Evolutionary conservation across 2,329 filamentous ascomycete species (phyloP).

Genomic region (Fusarium sp.): DNA sequence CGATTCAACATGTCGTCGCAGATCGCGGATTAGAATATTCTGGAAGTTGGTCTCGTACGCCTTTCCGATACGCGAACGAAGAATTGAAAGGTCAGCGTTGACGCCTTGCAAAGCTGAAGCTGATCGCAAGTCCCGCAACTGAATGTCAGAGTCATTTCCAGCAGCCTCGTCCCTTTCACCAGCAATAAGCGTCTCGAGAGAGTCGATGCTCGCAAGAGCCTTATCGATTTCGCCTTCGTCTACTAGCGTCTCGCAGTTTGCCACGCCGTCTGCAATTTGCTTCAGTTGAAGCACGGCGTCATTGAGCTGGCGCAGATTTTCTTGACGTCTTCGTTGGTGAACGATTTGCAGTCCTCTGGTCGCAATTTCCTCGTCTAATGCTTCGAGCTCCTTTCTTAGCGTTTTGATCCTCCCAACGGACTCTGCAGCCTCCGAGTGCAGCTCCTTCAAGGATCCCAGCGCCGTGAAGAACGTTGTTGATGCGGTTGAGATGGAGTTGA

Average conservation of each 20-base stretch:
- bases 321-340: constrained; percentile 81
- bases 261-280: constrained; percentile 80
- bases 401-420: constrained; percentile 89
- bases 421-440: constrained; percentile 92
- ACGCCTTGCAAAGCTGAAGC: constrained; percentile 86
- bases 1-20: constrained; percentile 82
- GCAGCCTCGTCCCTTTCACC: constrained; percentile 70
- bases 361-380: constrained; percentile 88
- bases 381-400: constrained; percentile 81
- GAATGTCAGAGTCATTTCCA: constrained; percentile 51
- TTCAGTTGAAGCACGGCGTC: constrained; percentile 87
- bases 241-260: constrained; percentile 82
- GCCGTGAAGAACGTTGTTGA: constrained; percentile 97
- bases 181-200: constrained; percentile 82
- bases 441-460: constrained; percentile 87
- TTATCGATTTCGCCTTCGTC: constrained; percentile 86
- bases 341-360: constrained; percentile 87
- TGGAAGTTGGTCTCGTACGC: constrained; percentile 87
- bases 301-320: constrained; percentile 86
- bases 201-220: constrained; percentile 82
- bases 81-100: constrained; percentile 78
- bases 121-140: constrained; percentile 77
- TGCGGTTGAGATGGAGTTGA: constrained; percentile 94
- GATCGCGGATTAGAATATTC: constrained; percentile 80
- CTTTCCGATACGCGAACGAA: constrained; percentile 86